Base-by-base conservation (phyloP, 2,329 filamentous ascomycete genomes). In the Cladosporium sp. region DNA sequence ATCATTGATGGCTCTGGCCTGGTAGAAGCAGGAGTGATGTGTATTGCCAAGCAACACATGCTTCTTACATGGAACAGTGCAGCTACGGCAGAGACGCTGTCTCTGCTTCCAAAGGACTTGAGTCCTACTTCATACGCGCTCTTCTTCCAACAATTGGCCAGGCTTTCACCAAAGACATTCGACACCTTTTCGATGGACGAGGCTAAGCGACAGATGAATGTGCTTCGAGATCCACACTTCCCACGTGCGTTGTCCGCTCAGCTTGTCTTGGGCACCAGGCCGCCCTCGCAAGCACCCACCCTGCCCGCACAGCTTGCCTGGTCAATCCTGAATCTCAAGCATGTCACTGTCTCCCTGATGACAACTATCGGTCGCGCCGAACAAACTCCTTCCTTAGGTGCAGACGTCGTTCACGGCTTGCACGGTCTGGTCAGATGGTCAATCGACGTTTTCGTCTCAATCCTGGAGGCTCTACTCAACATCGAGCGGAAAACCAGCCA, bases 111-210 rank as follows among this genome's bases (percentile, higher is more conserved):
- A 1, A 58, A 47, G 1, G 62, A 72, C 38, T 58, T 70, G 8
- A 63, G 64, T 86, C 83, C 81, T 52, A 85, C 88, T 63, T 77
- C 84, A 55, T 80, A 78, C 40, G 86, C 89, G 63, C 77, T 90
- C 9, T 86, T 90, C 59, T 61, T 70, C 57, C 66, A 77, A 47
- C 87, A 90, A 65, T 77, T 92, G 12, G 85, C 90, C 55, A 81
- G 84, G 40, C 84, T 89, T 59, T 77, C 92, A 54, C 88, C 87
- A 62, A 80, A 90, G 30, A 85, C 87, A 51, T 84, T 92, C 50
- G 93, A 97, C 74, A 95, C 92, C 69, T 88, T 90, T 0, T 83
- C 89, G 51, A 90, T 96, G 61, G 78, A 84, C 1, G 82, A 84
- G 45, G 84, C 88, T 65, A 87, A 93, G 61, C 63, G 66, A 64